phyloP scores from a whole-genome alignment of 1,284 basidiomycete species.

The Hemileia vastatrix region DNA sequence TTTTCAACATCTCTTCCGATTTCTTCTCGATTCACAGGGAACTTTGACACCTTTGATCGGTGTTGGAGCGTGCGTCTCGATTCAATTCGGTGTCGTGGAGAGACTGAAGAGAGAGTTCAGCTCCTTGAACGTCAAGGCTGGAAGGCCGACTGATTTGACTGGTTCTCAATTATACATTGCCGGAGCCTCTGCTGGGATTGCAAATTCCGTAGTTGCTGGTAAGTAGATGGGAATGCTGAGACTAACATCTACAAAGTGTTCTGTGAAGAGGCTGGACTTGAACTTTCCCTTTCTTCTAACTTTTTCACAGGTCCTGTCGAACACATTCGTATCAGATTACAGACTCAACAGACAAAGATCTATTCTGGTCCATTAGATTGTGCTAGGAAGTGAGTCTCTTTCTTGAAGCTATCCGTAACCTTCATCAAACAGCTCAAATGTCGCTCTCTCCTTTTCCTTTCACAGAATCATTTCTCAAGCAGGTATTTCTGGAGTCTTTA shows the following conservation, averaged over 20 bases:
- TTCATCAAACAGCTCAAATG: background rate
- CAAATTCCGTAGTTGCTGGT: conserved; percentile 75
- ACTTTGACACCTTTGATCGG: conserved; percentile 86
- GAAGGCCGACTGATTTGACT: conserved; percentile 47
- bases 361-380: too few species aligned
- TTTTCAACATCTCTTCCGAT: background rate
- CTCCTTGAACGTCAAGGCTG: background rate
- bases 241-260: background rate
- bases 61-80: conserved; percentile 88
- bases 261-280: background rate
- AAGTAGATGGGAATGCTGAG: background rate
- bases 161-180: conserved; percentile 62
- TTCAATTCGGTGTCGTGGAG: conserved; percentile 90
- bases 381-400: conserved; percentile 21
- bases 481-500: conserved; percentile 77
- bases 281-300: background rate
- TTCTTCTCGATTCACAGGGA: conserved; percentile 52
- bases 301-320: conserved; percentile 66
- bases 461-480: conserved; percentile 15
- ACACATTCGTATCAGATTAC: conserved; percentile 83
- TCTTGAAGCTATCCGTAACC: conserved; percentile 1
- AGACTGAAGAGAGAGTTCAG: conserved; percentile 76
- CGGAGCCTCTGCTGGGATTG: conserved; percentile 74
- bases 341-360: conserved; percentile 37
- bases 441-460: conserved; percentile 12